Percentiles rank a stretch among this genome's conserved stretches.
These are phyloP conservation scores for Phytophthora multivora DNA, from an alignment of 352 stramenopile genomes.

Conservation along the genomic window DNA sequence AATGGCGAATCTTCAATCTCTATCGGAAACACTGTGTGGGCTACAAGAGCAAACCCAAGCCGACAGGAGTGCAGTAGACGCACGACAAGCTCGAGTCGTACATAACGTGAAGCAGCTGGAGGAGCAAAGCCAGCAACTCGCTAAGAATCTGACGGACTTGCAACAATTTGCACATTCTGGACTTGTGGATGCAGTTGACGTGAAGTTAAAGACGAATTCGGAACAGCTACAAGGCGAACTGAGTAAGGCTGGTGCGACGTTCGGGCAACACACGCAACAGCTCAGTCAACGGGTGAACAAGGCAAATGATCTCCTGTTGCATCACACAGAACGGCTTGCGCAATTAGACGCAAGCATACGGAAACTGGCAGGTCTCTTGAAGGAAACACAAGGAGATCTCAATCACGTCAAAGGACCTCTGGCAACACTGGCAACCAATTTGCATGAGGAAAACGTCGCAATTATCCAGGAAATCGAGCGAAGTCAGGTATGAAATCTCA, in stretches of 20 bases:
- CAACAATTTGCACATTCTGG: slow-evolving; percentile 50
- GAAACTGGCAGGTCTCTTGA: slow-evolving; percentile 31
- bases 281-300: slow-evolving; percentile 39
- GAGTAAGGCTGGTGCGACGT: slow-evolving; percentile 15
- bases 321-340: slow-evolving; percentile 41
- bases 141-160: slow-evolving; percentile 41
- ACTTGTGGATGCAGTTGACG: slow-evolving; percentile 43
- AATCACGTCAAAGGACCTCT: slow-evolving; percentile 58
- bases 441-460: slow-evolving; percentile 71
- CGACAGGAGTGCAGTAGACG: slow-evolving; percentile 25
- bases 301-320: slow-evolving; percentile 32
- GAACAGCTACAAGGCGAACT: slow-evolving; percentile 35
- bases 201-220: slow-evolving; percentile 33
- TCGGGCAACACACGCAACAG: slow-evolving; percentile 34
- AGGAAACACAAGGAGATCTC: slow-evolving; percentile 43
- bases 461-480: slow-evolving; percentile 72
- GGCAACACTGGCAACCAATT: slow-evolving; percentile 56
- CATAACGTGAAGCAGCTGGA: slow-evolving; percentile 38
- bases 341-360: slow-evolving; percentile 43
- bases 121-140: slow-evolving; percentile 30
- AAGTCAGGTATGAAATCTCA: slow-evolving; percentile 46
- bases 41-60: slow-evolving; percentile 25
- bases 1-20: slow-evolving; percentile 13
- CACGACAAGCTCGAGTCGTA: slow-evolving; percentile 21
- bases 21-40: slow-evolving; percentile 23